Conservation (phyloP, 1,284 basidiomycete genomes). For the Neolentinus lepideus region DNA sequence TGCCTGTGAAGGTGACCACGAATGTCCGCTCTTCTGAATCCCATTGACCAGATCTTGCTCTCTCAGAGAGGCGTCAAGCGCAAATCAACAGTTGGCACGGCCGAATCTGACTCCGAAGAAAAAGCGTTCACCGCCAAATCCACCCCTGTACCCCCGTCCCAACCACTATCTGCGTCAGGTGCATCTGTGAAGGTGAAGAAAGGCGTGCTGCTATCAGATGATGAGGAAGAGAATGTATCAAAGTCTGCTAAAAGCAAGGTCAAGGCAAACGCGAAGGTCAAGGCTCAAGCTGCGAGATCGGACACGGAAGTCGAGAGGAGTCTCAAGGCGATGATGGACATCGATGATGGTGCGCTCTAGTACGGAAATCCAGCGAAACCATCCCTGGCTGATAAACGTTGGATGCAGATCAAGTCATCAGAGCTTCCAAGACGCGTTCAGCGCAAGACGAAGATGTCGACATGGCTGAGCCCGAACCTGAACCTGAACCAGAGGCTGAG, state of each 20-base stretch:
- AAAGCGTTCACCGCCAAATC: constrained; percentile 20
- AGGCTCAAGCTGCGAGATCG: constrained; percentile 9
- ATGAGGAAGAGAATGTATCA: constrained; percentile 36
- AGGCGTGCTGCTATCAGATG: constrained; percentile 48
- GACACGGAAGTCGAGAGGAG: constrained; percentile 34
- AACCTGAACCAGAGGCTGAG: constrained; percentile 16
- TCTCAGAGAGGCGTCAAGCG: constrained; percentile 50
- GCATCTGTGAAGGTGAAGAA: constrained; percentile 29
- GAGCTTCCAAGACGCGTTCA: constrained; percentile 23
- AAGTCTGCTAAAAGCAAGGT: constrained; percentile 26
- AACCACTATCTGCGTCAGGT: constrained; percentile 14
- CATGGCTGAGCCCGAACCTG: constrained; percentile 23
- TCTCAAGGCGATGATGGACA: constrained; percentile 64
- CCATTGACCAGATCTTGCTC: background rate
- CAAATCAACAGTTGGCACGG: constrained; percentile 29
- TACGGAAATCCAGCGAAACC: too few relatives aligned
- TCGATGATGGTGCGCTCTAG: constrained; percentile 67
- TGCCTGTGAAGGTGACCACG: constrained; percentile 5
- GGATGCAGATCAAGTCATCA: constrained; percentile 37
- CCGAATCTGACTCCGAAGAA: constrained; percentile 40
- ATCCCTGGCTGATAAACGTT: constrained; percentile 1
- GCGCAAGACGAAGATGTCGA: constrained; percentile 19
- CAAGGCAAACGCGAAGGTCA: constrained; percentile 9
- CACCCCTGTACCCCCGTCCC: background rate
- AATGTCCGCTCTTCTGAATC: background rate